These are phyloP conservation scores for Geosiphon pyriformis DNA, from an alignment of 192 early-diverging fungal species.

Conservation along the genomic window DNA sequence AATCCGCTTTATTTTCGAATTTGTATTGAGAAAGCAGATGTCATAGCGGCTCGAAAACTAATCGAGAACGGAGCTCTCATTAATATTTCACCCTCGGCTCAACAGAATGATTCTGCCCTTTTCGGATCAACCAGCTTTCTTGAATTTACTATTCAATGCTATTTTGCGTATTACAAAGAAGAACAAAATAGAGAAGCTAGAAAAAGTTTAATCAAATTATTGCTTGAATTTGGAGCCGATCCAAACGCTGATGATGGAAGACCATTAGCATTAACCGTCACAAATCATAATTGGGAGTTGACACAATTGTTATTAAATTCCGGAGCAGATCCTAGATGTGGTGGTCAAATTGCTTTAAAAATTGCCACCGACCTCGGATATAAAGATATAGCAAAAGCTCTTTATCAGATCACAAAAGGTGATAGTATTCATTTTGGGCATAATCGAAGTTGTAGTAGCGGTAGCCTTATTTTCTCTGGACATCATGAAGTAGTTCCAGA, in stretches of 20 bases:
- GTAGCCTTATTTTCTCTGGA: background rate
- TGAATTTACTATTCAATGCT: slow-evolving; percentile 25
- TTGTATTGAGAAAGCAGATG: slow-evolving; percentile 25
- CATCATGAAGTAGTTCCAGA: background rate
- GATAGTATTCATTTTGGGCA: background rate
- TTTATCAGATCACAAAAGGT: slow-evolving; percentile 10
- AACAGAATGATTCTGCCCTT: background rate
- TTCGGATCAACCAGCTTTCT: slow-evolving; percentile 19
- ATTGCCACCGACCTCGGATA: slow-evolving; percentile 20
- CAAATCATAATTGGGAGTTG: slow-evolving; percentile 14
- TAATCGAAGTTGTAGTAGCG: background rate
- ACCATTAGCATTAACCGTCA: slow-evolving; percentile 13
- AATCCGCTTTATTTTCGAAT: slow-evolving; percentile 21
- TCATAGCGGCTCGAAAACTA: slow-evolving; percentile 1
- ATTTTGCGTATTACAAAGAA: slow-evolving; percentile 4
- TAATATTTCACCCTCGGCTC: slow-evolving; percentile 21
- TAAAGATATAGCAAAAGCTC: slow-evolving; percentile 20
- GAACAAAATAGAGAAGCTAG: slow-evolving; percentile 1
- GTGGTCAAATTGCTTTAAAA: background rate
- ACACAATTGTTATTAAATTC: background rate
- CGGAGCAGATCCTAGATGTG: slow-evolving; percentile 6
- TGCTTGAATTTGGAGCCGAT: slow-evolving; percentile 14
- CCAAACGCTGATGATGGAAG: slow-evolving; percentile 21
- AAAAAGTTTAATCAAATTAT: slow-evolving; percentile 7
- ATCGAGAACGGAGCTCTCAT: slow-evolving; percentile 12